phyloP scores from a whole-genome alignment of 768 basidiomycete genomes.

The Suillus cothurnatus region DNA sequence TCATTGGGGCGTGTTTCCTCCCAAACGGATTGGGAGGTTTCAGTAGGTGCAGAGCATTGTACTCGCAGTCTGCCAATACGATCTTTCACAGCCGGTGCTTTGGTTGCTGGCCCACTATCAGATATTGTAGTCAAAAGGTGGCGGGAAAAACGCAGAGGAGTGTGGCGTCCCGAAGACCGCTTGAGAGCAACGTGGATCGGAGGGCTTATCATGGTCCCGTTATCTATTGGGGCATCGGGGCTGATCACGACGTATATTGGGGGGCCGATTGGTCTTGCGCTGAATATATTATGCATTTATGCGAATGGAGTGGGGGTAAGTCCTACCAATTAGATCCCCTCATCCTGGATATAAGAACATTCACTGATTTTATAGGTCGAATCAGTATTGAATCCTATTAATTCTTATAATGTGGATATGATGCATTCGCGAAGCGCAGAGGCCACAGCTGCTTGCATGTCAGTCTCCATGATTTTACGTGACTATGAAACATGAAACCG shows the following conservation, averaged over 20 bases:
- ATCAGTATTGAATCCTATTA: slow-evolving; percentile 49
- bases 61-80: background rate
- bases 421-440: slow-evolving; percentile 49
- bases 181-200: slow-evolving; percentile 49
- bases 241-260: slow-evolving; percentile 48
- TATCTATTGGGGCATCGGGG: slow-evolving; percentile 49
- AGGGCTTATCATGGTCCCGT: slow-evolving; percentile 46
- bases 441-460: slow-evolving; percentile 52
- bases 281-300: slow-evolving; percentile 55
- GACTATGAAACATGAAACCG: background rate
- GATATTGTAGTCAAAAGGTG: slow-evolving; percentile 50
- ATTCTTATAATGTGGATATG: slow-evolving; percentile 59
- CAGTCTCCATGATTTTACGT: slow-evolving; percentile 14
- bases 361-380: slow-evolving; percentile 42
- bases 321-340: slow-evolving; percentile 1
- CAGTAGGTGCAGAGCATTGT: slow-evolving; percentile 38
- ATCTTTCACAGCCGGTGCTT: slow-evolving; percentile 49
- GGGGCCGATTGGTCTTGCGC: slow-evolving; percentile 45
- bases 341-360: background rate
- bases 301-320: slow-evolving; percentile 59
- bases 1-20: slow-evolving; percentile 61
- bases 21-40: slow-evolving; percentile 60
- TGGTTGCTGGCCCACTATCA: slow-evolving; percentile 55
- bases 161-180: slow-evolving; percentile 66
- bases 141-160: slow-evolving; percentile 47